These are phyloP conservation scores for thale cress (Arabidopsis thaliana) DNA, from an alignment of 345 rosid genomes.

Conservation along the genomic window TAIR10.1 NC_003071.7:10779001-10779500, in stretches of 20 bases:
- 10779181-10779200: conserved; percentile 7
- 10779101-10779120: conserved; percentile 52
- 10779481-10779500: too few species aligned
- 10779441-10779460: too few species aligned
- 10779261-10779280: neutral
- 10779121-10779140: conserved; percentile 37
- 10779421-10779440: too few species aligned
- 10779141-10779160: conserved; percentile 1
- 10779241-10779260: neutral
- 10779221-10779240: neutral
- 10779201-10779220: neutral
- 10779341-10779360: too few species aligned
- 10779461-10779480: too few species aligned
- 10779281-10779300: too few species aligned
- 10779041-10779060: conserved; percentile 46
- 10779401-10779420: too few species aligned
- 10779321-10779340: too few species aligned
- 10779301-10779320: too few species aligned
- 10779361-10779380: too few species aligned
- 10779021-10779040: conserved; percentile 53
- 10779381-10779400: too few species aligned
- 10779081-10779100: conserved; percentile 40
- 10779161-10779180: neutral
- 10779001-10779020: conserved; percentile 3
- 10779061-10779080: conserved; percentile 39